A percentile compares a stretch with the other conserved stretches of the same genome.
Conservation (phyloP, 768 basidiomycete genomes). For the Rhizopogon sp. region DNA sequence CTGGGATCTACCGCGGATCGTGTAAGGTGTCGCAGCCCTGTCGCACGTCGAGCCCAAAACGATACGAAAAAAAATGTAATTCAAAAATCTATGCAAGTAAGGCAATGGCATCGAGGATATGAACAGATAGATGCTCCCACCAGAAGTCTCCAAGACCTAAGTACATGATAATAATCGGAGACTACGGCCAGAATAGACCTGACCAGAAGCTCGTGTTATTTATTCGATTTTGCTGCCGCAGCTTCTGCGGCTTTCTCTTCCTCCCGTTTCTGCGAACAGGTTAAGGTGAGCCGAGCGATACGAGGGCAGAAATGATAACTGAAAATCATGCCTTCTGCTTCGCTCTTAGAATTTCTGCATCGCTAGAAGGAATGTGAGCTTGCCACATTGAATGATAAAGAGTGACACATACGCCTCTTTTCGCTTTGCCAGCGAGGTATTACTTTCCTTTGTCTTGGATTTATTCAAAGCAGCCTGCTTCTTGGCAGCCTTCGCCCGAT, state of each 20-base stretch:
- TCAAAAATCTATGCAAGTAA: background rate
- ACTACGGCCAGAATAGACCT: conserved; percentile 10
- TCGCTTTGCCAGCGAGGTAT: conserved; percentile 54
- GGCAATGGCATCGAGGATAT: conserved; percentile 7
- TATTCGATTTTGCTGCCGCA: conserved; percentile 20
- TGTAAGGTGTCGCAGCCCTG: background rate
- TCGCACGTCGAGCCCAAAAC: background rate
- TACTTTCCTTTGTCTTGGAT: conserved; percentile 68
- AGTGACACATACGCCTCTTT: conserved; percentile 63
- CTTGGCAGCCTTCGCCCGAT: conserved; percentile 71
- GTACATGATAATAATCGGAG: background rate
- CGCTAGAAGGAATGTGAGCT: conserved; percentile 40
- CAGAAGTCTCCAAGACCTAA: conserved; percentile 4
- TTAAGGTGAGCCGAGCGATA: conserved; percentile 6
- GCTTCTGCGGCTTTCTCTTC: conserved; percentile 38
- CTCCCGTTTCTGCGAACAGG: conserved; percentile 44
- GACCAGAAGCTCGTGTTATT: conserved; percentile 30
- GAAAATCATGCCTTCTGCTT: conserved; percentile 66
- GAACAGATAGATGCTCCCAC: conserved; percentile 10
- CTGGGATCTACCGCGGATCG: background rate
- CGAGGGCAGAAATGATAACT: background rate
- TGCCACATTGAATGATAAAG: conserved; percentile 8
- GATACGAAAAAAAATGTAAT: background rate
- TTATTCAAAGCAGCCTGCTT: conserved; percentile 49
- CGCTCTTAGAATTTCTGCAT: conserved; percentile 68